phyloP scores from a whole-genome alignment of 2,329 filamentous ascomycete genomes.

The Colletotrichum tropicicola region DNA sequence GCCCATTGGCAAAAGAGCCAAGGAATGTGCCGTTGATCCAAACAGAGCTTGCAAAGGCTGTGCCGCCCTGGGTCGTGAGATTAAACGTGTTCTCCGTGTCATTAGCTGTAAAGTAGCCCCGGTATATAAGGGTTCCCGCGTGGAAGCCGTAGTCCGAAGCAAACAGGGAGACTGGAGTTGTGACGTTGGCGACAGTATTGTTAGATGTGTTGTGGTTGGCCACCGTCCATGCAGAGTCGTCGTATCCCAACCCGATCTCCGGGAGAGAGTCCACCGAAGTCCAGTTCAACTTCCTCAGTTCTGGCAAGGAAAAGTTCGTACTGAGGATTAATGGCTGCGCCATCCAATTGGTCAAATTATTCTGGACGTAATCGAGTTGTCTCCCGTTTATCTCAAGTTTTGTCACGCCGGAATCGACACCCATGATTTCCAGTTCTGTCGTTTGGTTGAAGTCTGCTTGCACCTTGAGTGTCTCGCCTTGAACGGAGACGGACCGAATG shows the following conservation, averaged over 20 bases:
- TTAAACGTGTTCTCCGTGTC: slow-evolving; percentile 67
- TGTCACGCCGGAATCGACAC: slow-evolving; percentile 64
- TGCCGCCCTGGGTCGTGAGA: slow-evolving; percentile 71
- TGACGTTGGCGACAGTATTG: slow-evolving; percentile 65
- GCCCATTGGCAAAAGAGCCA: slow-evolving; percentile 69
- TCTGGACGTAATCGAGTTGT: slow-evolving; percentile 43
- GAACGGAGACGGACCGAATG: slow-evolving; percentile 65
- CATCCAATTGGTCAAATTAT: slow-evolving; percentile 56
- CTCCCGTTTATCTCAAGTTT: slow-evolving; percentile 53
- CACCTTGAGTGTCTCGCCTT: slow-evolving; percentile 66
- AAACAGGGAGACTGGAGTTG: slow-evolving; percentile 74
- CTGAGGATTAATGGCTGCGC: slow-evolving; percentile 37
- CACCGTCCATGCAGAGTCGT: slow-evolving; percentile 73
- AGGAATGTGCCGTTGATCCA: slow-evolving; percentile 73
- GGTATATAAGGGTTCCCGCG: slow-evolving; percentile 73
- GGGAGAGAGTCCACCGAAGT: slow-evolving; percentile 76
- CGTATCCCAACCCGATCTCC: slow-evolving; percentile 70
- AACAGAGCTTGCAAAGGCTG: slow-evolving; percentile 71
- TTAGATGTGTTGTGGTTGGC: slow-evolving; percentile 67
- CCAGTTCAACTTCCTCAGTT: slow-evolving; percentile 70
- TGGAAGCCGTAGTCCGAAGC: slow-evolving; percentile 79
- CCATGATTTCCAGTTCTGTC: slow-evolving; percentile 73
- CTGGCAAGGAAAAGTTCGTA: slow-evolving; percentile 59
- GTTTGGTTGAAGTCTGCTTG: slow-evolving; percentile 79
- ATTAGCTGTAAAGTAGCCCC: slow-evolving; percentile 73